Percentiles rank a stretch among this genome's conserved stretches.
Evolutionary conservation across 2,329 filamentous ascomycete species (phyloP).

Genomic region (Epichloe baconii): DNA sequence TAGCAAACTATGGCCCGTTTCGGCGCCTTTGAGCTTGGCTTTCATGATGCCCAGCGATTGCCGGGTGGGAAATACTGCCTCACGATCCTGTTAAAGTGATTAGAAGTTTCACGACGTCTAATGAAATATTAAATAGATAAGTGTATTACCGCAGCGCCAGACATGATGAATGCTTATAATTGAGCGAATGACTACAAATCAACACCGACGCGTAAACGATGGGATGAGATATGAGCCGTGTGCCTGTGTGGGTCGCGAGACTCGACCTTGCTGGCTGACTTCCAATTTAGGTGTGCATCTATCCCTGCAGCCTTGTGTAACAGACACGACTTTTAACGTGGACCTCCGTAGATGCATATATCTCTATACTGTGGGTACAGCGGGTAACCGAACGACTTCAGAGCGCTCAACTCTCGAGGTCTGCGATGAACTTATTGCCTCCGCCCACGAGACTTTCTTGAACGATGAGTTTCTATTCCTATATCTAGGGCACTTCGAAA

Average conservation of each 20-base stretch:
- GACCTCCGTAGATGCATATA: slow-evolving; percentile 2
- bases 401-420: neutral
- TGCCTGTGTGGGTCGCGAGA: neutral
- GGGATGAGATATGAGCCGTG: neutral
- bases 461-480: neutral
- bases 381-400: neutral
- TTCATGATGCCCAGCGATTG: slow-evolving; percentile 97
- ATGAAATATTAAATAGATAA: neutral
- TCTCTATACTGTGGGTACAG: neutral
- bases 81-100: slow-evolving; percentile 55
- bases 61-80: slow-evolving; percentile 93
- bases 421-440: neutral
- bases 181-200: neutral
- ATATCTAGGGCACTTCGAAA: neutral
- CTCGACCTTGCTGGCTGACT: too few species aligned
- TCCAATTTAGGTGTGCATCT: too few species aligned
- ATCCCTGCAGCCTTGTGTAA: too few species aligned
- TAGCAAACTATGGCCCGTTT: slow-evolving; percentile 82
- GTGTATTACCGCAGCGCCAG: slow-evolving; percentile 17
- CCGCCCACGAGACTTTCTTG: neutral
- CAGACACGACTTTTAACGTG: too few species aligned
- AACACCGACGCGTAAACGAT: neutral
- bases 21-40: slow-evolving; percentile 87
- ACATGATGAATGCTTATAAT: slow-evolving; percentile 14
- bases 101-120: neutral